Conservation (phyloP, 768 basidiomycete species). For the Amanita molliuscula region DNA sequence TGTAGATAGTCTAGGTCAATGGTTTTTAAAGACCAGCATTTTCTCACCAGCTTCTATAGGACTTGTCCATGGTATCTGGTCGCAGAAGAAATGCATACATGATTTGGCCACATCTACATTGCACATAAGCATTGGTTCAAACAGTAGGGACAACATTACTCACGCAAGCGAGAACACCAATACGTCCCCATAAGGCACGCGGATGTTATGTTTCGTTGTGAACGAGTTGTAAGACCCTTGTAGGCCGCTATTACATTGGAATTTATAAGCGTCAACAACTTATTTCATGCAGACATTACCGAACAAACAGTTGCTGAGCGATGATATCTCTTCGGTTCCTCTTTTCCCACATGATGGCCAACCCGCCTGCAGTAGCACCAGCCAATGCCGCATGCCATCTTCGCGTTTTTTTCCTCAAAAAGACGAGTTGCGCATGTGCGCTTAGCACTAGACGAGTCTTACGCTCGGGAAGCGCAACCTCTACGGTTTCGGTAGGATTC, state of each 20-base stretch:
- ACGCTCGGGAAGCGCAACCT: conserved; percentile 23
- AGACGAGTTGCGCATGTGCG: conserved; percentile 49
- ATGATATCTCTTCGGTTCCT: conserved; percentile 51
- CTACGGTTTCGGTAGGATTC: conserved; percentile 15
- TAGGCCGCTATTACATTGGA: conserved; percentile 46
- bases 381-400: conserved; percentile 77
- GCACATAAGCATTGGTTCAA: neutral
- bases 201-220: conserved; percentile 53
- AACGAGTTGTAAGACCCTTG: conserved; percentile 85
- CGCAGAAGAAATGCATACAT: conserved; percentile 67
- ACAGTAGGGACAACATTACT: conserved; percentile 11
- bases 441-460: conserved; percentile 49
- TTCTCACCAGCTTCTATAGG: conserved; percentile 63
- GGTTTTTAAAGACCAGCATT: neutral
- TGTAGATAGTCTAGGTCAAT: conserved; percentile 15
- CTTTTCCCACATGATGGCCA: conserved; percentile 74
- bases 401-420: conserved; percentile 57
- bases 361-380: conserved; percentile 61
- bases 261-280: neutral
- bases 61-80: conserved; percentile 76
- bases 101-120: conserved; percentile 70
- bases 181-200: conserved; percentile 75
- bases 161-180: conserved; percentile 73
- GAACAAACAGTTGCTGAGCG: conserved; percentile 84
- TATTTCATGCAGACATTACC: conserved; percentile 33